Percentiles rank a stretch among this genome's conserved stretches.
phyloP scores from a whole-genome alignment of 129 eudicot species.

The Rutidosis leptorrhynchoides region DNA sequence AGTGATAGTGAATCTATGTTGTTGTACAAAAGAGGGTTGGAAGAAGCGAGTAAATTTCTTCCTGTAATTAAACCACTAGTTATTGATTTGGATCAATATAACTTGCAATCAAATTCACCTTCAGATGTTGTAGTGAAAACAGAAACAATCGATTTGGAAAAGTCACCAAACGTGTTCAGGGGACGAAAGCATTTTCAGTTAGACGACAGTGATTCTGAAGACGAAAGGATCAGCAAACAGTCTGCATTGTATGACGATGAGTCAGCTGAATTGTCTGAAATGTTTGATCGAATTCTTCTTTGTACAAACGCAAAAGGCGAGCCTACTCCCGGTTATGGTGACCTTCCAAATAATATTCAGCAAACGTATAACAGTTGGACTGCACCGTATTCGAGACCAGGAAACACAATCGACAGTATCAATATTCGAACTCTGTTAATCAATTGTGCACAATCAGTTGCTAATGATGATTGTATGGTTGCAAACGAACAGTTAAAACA shows the following conservation, averaged over 20 bases:
- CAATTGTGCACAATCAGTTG: slow-evolving; percentile 72
- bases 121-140: slow-evolving; percentile 33
- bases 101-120: slow-evolving; percentile 43
- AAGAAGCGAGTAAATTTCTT: slow-evolving; percentile 82
- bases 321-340: no score
- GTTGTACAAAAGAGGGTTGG: slow-evolving; percentile 68
- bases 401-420: slow-evolving; percentile 29
- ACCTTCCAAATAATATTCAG: slow-evolving; percentile 3
- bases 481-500: slow-evolving; percentile 61
- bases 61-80: slow-evolving; percentile 50
- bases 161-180: slow-evolving; percentile 30
- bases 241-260: slow-evolving; percentile 54
- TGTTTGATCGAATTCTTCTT: slow-evolving; percentile 66
- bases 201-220: slow-evolving; percentile 50
- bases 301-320: slow-evolving; percentile 37
- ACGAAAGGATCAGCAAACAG: slow-evolving; percentile 67
- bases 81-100: slow-evolving; percentile 58
- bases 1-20: slow-evolving; percentile 54
- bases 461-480: slow-evolving; percentile 54
- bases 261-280: slow-evolving; percentile 54
- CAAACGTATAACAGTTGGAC: slow-evolving; percentile 33
- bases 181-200: slow-evolving; percentile 60
- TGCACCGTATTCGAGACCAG: slow-evolving; percentile 44
- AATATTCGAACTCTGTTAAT: slow-evolving; percentile 54
- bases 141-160: slow-evolving; percentile 49